These are phyloP conservation scores for Colletotrichum ledebouriae DNA, from an alignment of 2,329 filamentous ascomycete genomes.

Conservation along the genomic window DNA sequence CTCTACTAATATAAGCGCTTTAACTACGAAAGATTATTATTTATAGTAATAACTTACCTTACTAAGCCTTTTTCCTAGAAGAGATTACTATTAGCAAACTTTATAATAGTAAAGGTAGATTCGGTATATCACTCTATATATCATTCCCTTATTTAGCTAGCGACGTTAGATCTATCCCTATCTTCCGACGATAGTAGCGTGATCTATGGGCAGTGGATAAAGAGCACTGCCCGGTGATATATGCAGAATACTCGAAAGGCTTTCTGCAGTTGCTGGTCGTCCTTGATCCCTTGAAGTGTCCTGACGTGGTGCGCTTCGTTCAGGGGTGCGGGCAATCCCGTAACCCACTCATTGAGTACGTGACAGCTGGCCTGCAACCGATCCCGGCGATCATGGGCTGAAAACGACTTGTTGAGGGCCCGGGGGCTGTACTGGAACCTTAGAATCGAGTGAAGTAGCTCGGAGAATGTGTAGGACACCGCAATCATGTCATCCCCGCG, in stretches of 20 bases:
- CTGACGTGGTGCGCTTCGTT: slow-evolving; percentile 23
- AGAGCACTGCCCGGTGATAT: slow-evolving; percentile 31
- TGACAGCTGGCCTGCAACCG: slow-evolving; percentile 29
- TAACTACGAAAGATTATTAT: too few relatives aligned
- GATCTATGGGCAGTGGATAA: slow-evolving; percentile 35
- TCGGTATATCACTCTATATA: slow-evolving; percentile 31
- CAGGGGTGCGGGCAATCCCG: slow-evolving; percentile 21
- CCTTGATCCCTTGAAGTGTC: slow-evolving; percentile 21
- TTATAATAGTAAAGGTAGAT: slow-evolving; percentile 31
- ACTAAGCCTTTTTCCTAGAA: slow-evolving; percentile 34
- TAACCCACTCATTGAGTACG: slow-evolving; percentile 31
- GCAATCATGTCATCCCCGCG: slow-evolving; percentile 34
- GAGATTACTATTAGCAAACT: slow-evolving; percentile 29
- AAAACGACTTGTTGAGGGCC: slow-evolving; percentile 19
- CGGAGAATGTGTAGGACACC: slow-evolving; percentile 30
- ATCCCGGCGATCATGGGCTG: slow-evolving; percentile 22
- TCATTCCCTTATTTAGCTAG: slow-evolving; percentile 15
- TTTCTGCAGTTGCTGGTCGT: slow-evolving; percentile 21
- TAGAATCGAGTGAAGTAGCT: slow-evolving; percentile 28
- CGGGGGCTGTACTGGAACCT: slow-evolving; percentile 36
- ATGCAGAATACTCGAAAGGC: slow-evolving; percentile 35
- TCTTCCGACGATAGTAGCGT: slow-evolving; percentile 7
- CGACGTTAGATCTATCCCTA: not conserved
- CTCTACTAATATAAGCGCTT: too few relatives aligned
- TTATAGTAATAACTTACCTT: too few relatives aligned